These are phyloP conservation scores for Oryza punctata DNA, from an alignment of 176 grass and related monocot species.

Conservation along the genomic window DNA sequence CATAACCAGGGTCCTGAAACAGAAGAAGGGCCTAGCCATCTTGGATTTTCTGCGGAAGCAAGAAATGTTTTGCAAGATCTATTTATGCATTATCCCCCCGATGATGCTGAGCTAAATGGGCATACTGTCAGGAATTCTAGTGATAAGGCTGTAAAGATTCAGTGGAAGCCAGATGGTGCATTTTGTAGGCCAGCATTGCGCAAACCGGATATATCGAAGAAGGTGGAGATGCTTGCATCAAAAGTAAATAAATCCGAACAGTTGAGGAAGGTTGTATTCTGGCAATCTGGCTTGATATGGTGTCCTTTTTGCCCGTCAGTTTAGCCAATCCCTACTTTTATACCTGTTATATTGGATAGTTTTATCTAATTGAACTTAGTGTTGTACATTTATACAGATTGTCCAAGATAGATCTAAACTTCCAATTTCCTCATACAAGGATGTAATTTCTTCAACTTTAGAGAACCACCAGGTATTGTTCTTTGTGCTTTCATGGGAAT, in stretches of 20 bases:
- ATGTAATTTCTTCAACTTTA: conserved; percentile 75
- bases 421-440: conserved; percentile 88
- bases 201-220: conserved; percentile 65
- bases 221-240: conserved; percentile 64
- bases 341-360: conserved; percentile 20
- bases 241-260: conserved; percentile 60
- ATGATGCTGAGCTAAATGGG: conserved; percentile 63
- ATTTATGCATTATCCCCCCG: conserved; percentile 82
- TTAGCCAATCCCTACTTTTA: conserved; percentile 9
- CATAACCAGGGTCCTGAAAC: conserved; percentile 36
- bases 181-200: conserved; percentile 72
- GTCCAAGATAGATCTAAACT: conserved; percentile 80
- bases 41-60: conserved; percentile 74
- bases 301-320: conserved; percentile 24
- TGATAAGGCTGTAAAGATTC: conserved; percentile 46
- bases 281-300: conserved; percentile 34
- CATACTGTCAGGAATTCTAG: conserved; percentile 40
- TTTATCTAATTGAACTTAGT: conserved; percentile 36
- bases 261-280: conserved; percentile 72
- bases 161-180: conserved; percentile 57
- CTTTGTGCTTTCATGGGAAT: conserved; percentile 25
- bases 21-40: conserved; percentile 44
- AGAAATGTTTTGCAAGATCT: conserved; percentile 76
- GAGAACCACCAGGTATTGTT: conserved; percentile 76
- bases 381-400: conserved; percentile 61